A percentile compares a stretch with the other conserved stretches of the same genome.
phyloP scores from a whole-genome alignment of 2,329 filamentous ascomycete species.

The Clarireedia monteithiana region DNA sequence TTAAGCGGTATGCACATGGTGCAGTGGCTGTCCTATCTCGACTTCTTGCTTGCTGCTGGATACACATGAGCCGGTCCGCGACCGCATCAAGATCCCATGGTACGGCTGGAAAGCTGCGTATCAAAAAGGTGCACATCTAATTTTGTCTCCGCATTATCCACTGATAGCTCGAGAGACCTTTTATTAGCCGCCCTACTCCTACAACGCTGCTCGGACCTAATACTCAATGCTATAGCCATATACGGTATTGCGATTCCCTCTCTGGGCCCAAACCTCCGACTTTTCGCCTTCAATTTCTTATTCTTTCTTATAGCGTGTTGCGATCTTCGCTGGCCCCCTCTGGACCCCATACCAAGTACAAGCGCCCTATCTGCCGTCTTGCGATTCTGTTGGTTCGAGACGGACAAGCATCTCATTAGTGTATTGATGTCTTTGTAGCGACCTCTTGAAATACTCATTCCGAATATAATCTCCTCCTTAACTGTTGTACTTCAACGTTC shows the following conservation, averaged over 20 bases:
- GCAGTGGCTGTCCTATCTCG: conserved; percentile 17
- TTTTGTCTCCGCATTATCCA: conserved; percentile 30
- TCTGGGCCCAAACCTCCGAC: conserved; percentile 25
- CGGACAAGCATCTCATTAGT: conserved; percentile 5
- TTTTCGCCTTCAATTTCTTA: conserved; percentile 1
- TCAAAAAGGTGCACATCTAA: conserved; percentile 24
- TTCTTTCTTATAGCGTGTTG: conserved; percentile 18
- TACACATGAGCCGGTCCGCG: conserved; percentile 35
- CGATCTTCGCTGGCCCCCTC: conserved; percentile 23
- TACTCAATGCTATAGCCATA: conserved; percentile 30
- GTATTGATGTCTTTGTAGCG: conserved; percentile 12
- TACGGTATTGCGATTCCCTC: conserved; percentile 26
- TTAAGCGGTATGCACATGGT: conserved; percentile 33
- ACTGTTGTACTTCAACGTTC: conserved; percentile 20
- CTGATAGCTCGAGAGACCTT: conserved; percentile 35
- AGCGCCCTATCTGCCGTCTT: conserved; percentile 20
- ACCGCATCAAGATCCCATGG: conserved; percentile 37
- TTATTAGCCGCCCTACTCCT: conserved; percentile 36
- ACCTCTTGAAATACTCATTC: conserved; percentile 12
- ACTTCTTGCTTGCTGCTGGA: conserved; percentile 22
- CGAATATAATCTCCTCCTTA: conserved; percentile 4
- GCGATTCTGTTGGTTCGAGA: conserved; percentile 5
- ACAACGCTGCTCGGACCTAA: conserved; percentile 17
- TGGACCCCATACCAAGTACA: conserved; percentile 17
- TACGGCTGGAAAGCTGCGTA: conserved; percentile 29